Evolutionary conservation across 2,329 filamentous ascomycete genomes (phyloP).

Genomic region (Penicillium sp.): DNA sequence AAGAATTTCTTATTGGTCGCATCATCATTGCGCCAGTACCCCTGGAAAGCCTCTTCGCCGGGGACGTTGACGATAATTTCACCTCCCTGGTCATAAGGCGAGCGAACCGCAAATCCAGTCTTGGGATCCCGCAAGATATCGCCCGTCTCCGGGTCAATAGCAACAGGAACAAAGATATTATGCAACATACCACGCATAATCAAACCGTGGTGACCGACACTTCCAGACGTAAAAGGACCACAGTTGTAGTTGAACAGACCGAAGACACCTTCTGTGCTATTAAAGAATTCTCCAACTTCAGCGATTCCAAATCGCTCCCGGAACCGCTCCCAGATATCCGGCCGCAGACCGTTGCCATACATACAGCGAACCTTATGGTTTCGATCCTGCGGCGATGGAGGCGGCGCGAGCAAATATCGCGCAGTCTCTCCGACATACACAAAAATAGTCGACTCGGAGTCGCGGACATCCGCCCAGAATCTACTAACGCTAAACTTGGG

Average conservation of each 20-base stretch:
- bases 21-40: conserved; percentile 67
- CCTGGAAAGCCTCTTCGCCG: conserved; percentile 59
- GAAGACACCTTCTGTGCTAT: conserved; percentile 71
- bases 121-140: conserved; percentile 64
- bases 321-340: conserved; percentile 52
- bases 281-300: conserved; percentile 72
- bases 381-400: conserved; percentile 48
- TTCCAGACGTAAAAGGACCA: conserved; percentile 61
- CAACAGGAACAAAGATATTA: conserved; percentile 63
- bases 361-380: conserved; percentile 47
- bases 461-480: conserved; percentile 72
- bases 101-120: conserved; percentile 65
- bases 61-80: conserved; percentile 69
- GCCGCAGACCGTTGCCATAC: conserved; percentile 50
- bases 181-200: conserved; percentile 54
- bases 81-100: conserved; percentile 66
- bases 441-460: conserved; percentile 66
- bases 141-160: conserved; percentile 65
- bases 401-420: conserved; percentile 68
- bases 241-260: conserved; percentile 58
- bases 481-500: conserved; percentile 61
- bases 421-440: conserved; percentile 77
- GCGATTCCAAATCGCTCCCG: conserved; percentile 53
- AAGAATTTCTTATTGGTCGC: conserved; percentile 67
- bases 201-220: conserved; percentile 69